These are phyloP conservation scores for Candida takata DNA, from an alignment of 805 yeast genomes.

Conservation along the genomic window DNA sequence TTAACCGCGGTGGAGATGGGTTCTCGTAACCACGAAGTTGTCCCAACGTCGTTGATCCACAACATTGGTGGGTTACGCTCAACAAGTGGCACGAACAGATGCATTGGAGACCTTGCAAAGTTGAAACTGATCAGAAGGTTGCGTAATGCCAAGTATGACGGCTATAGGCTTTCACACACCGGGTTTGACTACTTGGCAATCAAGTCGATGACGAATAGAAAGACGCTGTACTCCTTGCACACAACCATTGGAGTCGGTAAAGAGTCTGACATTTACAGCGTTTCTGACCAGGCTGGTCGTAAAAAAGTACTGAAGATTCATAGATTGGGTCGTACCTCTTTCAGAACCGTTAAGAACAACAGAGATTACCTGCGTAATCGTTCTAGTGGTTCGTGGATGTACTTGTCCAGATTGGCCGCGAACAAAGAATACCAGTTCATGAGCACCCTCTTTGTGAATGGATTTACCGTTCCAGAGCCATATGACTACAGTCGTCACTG, in stretches of 20 bases:
- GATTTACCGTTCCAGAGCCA: constrained; percentile 84
- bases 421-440: constrained; percentile 87
- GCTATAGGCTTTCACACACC: constrained; percentile 78
- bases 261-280: constrained; percentile 90
- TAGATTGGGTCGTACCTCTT: constrained; percentile 89
- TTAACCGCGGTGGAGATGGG: constrained; percentile 88
- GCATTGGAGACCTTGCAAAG: constrained; percentile 83
- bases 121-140: constrained; percentile 67
- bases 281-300: constrained; percentile 58
- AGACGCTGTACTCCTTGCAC: constrained; percentile 72
- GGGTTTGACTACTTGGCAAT: constrained; percentile 93
- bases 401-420: constrained; percentile 82
- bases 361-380: constrained; percentile 78
- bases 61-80: constrained; percentile 73
- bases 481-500: constrained; percentile 87
- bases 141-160: constrained; percentile 92
- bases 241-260: constrained; percentile 93
- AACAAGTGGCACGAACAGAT: constrained; percentile 66
- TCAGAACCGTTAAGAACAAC: constrained; percentile 85
- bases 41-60: constrained; percentile 80
- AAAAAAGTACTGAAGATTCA: constrained; percentile 81
- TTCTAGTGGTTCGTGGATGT: constrained; percentile 88
- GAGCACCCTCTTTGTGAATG: constrained; percentile 64
- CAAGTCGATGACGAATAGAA: constrained; percentile 71
- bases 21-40: constrained; percentile 87